Base-by-base conservation (phyloP, 345 rosid species). In the Abelmoschus esculentus region DNA sequence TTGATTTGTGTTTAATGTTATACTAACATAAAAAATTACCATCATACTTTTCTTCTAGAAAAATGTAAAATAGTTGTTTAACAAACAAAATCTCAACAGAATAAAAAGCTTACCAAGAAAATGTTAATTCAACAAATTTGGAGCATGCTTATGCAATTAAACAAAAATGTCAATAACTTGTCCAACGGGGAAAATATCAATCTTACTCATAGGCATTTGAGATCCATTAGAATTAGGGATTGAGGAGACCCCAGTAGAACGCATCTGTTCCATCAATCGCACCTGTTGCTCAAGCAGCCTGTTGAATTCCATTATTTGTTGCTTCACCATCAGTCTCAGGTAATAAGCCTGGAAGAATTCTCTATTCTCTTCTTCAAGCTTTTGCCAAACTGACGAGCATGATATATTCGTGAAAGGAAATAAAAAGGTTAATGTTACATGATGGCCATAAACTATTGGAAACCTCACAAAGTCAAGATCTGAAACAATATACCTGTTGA, bases 301-400 rank as follows among this genome's bases (percentile, higher is more conserved):
- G 82, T 92, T 96, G 79, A 92, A 96, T 81, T 92, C 98, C 77
- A 75, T 56, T 54, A 96, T 92, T 83, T 96, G 99, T 72, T 85
- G 87, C 84, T 96, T 96, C 67, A 92, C 89, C 84, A 73, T 86
- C 69, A 96, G 81, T 77, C 96, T 96, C 64, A 96, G 79, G 75
- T 90, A 83, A 78, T 96, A 96, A 46, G 97, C 98, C 72, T 83
- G 83, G 79, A 96, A 96, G 78, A 96, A 96, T 7, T 92, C 99
- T 42, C 77, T 81, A 77, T 96, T 96, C 81, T 92, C 96, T 80
- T 92, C 97, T 80, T 96, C 98, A 76, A 96, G 99, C 84, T 89
- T 90, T 86, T 92, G 92, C 99, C 99, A 96, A 80, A 96, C 99
- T 92, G 80, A 22, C 1, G 75, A 75, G 61, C 69, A 68, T 61